Evolutionary conservation across 75 land plant species (phyloP).

Genomic region (Sequoiadendron giganteum): DNA sequence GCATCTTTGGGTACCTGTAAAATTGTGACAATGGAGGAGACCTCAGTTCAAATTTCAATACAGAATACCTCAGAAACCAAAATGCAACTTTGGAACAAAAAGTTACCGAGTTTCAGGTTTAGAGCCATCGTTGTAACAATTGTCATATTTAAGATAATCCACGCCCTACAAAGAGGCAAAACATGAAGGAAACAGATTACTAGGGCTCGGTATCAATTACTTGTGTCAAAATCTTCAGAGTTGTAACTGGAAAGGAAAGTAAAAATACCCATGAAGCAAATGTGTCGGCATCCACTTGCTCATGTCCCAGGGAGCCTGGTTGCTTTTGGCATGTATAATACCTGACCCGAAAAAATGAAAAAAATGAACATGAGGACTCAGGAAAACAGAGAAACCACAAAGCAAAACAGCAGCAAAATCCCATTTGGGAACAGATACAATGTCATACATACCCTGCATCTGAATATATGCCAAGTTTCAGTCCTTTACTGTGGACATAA

Average conservation of each 20-base stretch:
- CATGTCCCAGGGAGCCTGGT: conserved; percentile 92
- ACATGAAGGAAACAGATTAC: background rate
- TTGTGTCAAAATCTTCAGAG: too few relatives aligned
- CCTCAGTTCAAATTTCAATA: background rate
- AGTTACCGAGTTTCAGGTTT: conserved; percentile 51
- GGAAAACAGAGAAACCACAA: background rate
- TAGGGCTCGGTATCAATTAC: background rate
- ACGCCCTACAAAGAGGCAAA: conserved; percentile 50
- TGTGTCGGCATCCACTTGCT: conserved; percentile 76
- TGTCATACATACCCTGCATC: conserved; percentile 29
- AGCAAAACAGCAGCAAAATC: background rate
- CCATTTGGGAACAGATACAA: background rate
- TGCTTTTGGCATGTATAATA: conserved; percentile 54
- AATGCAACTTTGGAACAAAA: background rate
- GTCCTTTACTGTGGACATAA: conserved; percentile 29
- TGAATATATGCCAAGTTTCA: conserved; percentile 35
- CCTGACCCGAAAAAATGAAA: conserved; percentile 15
- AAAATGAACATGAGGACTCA: background rate
- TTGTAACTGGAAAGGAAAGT: background rate
- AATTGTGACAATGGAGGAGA: conserved; percentile 1
- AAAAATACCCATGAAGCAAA: conserved; percentile 82
- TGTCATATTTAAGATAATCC: conserved; percentile 94
- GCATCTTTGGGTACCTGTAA: conserved; percentile 74
- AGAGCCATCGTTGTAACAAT: conserved; percentile 60
- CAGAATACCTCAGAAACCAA: background rate